Evolutionary conservation across 768 basidiomycete species (phyloP), one percentile per base, ranked within the genome.

Genomic region (Panellus pusillus): DNA sequence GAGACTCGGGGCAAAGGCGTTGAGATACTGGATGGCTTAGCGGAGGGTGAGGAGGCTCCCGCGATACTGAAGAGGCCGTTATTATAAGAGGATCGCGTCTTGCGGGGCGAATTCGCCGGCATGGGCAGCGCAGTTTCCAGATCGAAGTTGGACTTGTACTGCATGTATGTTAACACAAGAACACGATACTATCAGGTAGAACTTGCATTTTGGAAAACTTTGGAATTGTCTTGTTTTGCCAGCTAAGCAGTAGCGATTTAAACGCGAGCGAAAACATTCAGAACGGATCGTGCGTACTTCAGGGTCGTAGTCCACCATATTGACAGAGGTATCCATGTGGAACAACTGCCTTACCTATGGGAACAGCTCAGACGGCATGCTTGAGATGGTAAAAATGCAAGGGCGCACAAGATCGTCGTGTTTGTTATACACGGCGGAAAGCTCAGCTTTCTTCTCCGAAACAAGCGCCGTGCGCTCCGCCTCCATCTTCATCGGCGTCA

Each of bases 261-360:
- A 50, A 46, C 19, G 24, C 6, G 24, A 52, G 61, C 44, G 27
- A 36, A 52, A 35, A n/a, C 40, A 56, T 13, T 35, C 35, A 3
- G 14, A 19, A 44, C 38, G 29, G 37, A 51, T 19, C 18, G 14
- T 13, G 73, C 82, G 45, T 56, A 93, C 93, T 71, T 88, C 77
- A 59, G 93, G 94, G 68, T 95, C 80, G 67, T 84, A 98, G 17
- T 75, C 77, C 32, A 93, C 70, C 74, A 96, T 76, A 20, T 80
- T 84, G 3, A 83, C 80, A 65, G 89, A 95, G 53, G 86, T 76
- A 59, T 94, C 87, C 70, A 96, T 77, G 65, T 98, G 94, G 69
- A 95, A 98, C 54, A 82, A 76, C 69, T 98, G 92, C 55, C 94
- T 82, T 44, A 96, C 78, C 87, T 93, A 56, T 38, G 9, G 39